These are phyloP conservation scores for Phytophthora brassicae DNA, from an alignment of 352 stramenopile genomes.

Conservation along the genomic window DNA sequence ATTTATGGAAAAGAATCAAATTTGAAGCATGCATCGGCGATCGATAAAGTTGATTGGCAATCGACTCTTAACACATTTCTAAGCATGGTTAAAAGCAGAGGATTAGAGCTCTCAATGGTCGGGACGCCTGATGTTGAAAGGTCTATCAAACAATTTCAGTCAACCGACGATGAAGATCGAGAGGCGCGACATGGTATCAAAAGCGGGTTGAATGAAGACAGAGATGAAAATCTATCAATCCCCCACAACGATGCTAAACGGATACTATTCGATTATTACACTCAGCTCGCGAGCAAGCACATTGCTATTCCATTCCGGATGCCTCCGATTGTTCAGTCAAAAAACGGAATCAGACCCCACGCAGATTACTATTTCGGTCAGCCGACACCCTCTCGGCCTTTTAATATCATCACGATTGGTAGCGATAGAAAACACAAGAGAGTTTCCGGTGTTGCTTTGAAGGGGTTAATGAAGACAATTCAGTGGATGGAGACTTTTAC, in stretches of 20 bases:
- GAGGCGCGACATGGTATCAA: no score
- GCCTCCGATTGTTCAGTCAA: constrained; percentile 1
- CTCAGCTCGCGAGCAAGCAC: not conserved
- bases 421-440: not conserved
- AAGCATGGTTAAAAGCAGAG: not conserved
- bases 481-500: constrained; percentile 5
- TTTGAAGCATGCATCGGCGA: not conserved
- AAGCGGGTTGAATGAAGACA: no score
- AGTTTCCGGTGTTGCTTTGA: not conserved
- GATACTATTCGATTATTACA: constrained; percentile 1
- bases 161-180: no score
- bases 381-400: no score
- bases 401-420: no score
- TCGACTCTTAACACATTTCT: not conserved
- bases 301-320: not conserved
- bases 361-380: constrained; percentile 2
- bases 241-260: constrained; percentile 1
- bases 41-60: not conserved
- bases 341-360: not conserved
- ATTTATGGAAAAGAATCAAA: constrained; percentile 3
- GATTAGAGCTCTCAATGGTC: not conserved
- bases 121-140: not conserved
- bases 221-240: not conserved
- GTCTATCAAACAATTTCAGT: no score
- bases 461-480: constrained; percentile 3